Base-by-base conservation (phyloP, 305 asterid genomes). In the Striga hermonthica region DNA sequence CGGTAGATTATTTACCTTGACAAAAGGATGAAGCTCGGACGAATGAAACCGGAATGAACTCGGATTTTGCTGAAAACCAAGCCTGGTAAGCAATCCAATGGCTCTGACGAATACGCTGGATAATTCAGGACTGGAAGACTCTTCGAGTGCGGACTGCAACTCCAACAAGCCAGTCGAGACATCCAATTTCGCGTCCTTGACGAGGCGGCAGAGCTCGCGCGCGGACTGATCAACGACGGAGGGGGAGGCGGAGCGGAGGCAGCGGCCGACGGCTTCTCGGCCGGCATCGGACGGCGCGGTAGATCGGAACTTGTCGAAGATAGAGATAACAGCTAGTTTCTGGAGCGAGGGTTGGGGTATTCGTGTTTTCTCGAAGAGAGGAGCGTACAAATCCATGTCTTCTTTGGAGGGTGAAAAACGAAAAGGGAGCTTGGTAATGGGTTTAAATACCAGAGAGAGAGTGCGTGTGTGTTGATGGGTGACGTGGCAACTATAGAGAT, bases 101-200 rank as follows among this genome's bases (percentile, higher is more conserved):
- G 87, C 89, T 79, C 82, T 90, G 71, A 86, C 74, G 58, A 82
- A 86, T 0, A 93, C 73, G 48, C 61, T 72, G 4, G 78, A 67
- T 52, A 84, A 76, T 39, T 81, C 82, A 34, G 84, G 67, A 76
- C 65, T 81, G 53, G 87, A 60, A 0, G 79, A 64, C 16, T 74
- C 91, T 74, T 93, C 99, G 35, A 93, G 95, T 54, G 95, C 90
- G 9, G 97, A 84, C 76, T 88, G 99, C 52, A 93, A 86, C 79
- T 93, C 97, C 80, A 88, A 58, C 41, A 93, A 75, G n/a, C 82
- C 99, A 35, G 78, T 74, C 40, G 86, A 67, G 1, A 85, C 56
- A 47, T 93, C 95, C 79, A 88, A 73, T 77, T 79, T 85, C 7
- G 86, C 76, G 75, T 90, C 97, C 81, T 75, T 82, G 62, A 88